Conservation (phyloP, 257 asterid species). For the Salvia rosmarinus region DNA sequence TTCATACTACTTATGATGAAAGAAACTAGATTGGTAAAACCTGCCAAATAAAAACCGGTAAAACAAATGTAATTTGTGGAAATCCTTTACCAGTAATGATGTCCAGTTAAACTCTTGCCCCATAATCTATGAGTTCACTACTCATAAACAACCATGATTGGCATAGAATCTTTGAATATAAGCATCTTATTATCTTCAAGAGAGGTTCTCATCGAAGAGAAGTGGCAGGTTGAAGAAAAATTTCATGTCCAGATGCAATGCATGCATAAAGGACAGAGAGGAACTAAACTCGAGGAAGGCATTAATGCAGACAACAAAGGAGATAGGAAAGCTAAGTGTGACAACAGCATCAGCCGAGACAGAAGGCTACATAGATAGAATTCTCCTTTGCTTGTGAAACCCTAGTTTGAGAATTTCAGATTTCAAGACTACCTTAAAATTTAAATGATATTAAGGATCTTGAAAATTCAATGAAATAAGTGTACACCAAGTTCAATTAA, state of each 20-base stretch:
- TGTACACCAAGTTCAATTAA: neutral
- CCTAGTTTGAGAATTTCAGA: neutral
- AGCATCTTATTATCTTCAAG: neutral
- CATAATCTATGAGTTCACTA: neutral
- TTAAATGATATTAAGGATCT: no score
- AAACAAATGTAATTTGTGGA: neutral
- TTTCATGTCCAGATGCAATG: neutral
- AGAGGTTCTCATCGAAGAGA: neutral
- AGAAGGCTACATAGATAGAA: neutral
- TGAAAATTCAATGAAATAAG: neutral
- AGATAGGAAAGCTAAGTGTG: neutral
- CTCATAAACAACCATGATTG: neutral
- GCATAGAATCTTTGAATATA: neutral
- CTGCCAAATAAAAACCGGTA: neutral
- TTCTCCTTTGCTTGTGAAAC: neutral
- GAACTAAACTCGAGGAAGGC: neutral
- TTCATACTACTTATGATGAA: neutral
- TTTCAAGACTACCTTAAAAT: neutral
- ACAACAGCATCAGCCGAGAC: neutral
- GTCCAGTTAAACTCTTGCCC: neutral
- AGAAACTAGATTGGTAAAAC: neutral
- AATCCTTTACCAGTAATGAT: neutral
- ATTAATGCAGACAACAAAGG: neutral
- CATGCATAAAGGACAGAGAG: neutral
- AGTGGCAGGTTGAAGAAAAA: neutral